phyloP scores from a whole-genome alignment of 1,284 basidiomycete genomes.

The Salmacisia buchloeana region DNA sequence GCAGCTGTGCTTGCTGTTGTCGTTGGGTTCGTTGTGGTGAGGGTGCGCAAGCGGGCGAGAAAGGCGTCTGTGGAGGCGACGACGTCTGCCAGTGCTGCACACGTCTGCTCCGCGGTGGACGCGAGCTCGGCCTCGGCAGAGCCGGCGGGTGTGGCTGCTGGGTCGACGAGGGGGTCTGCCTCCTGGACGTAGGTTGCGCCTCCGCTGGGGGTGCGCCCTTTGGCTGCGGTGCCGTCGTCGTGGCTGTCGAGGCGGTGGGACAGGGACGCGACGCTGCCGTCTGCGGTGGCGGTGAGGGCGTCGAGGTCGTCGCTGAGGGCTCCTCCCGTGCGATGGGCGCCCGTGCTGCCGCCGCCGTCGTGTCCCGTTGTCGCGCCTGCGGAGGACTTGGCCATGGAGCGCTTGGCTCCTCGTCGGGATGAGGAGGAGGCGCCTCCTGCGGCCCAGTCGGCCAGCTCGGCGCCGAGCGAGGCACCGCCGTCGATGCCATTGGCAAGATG shows the following conservation, averaged over 20 bases:
- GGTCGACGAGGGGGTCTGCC: conserved; percentile 1
- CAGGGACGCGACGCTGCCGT: too few relatives aligned
- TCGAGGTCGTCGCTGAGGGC: too few relatives aligned
- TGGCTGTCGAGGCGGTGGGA: too few relatives aligned
- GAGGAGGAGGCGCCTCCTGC: not conserved
- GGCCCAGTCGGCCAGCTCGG: not conserved
- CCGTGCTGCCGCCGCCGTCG: too few relatives aligned
- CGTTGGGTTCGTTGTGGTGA: not conserved
- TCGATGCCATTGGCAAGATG: not conserved
- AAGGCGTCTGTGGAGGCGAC: not conserved
- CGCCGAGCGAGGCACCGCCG: not conserved
- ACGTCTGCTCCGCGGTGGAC: not conserved
- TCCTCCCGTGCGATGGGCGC: too few relatives aligned
- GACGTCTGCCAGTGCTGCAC: not conserved
- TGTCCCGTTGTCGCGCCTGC: too few relatives aligned
- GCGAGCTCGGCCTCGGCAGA: not conserved
- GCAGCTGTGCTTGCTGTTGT: not conserved
- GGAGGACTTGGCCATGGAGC: not conserved
- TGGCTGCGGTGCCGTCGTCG: not conserved
- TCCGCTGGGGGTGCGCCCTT: not conserved
- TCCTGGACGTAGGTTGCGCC: not conserved
- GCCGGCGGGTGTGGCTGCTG: not conserved
- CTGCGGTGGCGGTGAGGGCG: too few relatives aligned
- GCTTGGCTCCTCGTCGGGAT: not conserved
- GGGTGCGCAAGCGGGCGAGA: not conserved